phyloP scores from a whole-genome alignment of 768 basidiomycete species.

The Russula dissimulans region DNA sequence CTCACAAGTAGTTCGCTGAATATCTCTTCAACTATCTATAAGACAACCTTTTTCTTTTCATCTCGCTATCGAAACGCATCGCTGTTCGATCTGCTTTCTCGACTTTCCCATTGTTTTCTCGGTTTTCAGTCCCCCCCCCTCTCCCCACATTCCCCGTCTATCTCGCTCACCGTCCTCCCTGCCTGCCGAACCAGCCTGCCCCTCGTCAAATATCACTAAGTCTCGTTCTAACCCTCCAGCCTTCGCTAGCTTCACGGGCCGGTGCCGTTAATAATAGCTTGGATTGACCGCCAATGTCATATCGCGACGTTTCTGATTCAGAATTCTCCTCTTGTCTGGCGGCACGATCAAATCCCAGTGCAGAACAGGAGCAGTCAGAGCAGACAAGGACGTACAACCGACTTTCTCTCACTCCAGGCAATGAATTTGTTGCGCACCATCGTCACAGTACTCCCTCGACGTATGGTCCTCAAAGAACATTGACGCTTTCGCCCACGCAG shows the following conservation, averaged over 20 bases:
- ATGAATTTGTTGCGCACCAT: conserved; percentile 15
- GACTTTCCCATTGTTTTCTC: conserved; percentile 24
- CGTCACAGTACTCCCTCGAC: conserved; percentile 10
- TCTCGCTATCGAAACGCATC: conserved; percentile 28
- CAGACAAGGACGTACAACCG: conserved; percentile 3
- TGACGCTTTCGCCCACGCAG: conserved; percentile 19
- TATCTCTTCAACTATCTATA: conserved; percentile 20
- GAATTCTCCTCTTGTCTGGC: conserved; percentile 1
- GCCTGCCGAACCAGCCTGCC: neutral
- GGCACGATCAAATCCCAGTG: neutral
- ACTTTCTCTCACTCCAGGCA: neutral
- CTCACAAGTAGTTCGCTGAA: conserved; percentile 12
- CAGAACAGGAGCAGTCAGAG: conserved; percentile 4
- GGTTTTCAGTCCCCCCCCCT: conserved; percentile 24
- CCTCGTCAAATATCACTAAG: conserved; percentile 1
- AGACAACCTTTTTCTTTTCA: conserved; percentile 23
- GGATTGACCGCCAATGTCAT: conserved; percentile 6
- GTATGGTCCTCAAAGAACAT: conserved; percentile 12
- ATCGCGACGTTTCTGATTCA: conserved; percentile 6
- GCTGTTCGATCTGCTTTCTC: conserved; percentile 27
- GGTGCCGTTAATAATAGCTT: neutral
- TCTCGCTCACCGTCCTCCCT: conserved; percentile 18
- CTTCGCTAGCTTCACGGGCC: neutral
- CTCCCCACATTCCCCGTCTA: conserved; percentile 21
- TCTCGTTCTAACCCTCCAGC: conserved; percentile 1